phyloP scores from a whole-genome alignment of 1,284 basidiomycete genomes.

The Trichosporon ovoides region DNA sequence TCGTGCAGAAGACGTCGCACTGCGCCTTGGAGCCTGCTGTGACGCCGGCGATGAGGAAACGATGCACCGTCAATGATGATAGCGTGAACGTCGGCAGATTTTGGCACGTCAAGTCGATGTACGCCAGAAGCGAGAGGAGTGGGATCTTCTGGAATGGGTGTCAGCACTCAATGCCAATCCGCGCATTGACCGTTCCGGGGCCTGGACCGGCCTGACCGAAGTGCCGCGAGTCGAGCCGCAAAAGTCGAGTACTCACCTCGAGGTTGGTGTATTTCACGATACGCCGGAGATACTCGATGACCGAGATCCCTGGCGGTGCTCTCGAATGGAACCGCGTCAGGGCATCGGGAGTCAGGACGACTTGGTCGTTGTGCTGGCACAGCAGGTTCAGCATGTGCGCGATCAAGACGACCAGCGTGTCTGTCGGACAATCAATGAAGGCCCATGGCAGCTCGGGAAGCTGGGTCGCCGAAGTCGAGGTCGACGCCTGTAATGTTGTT shows the following conservation, averaged over 20 bases:
- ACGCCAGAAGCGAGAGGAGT: constrained; percentile 80
- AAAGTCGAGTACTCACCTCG: constrained; percentile 58
- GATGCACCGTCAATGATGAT: constrained; percentile 88
- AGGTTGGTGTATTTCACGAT: constrained; percentile 89
- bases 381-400: constrained; percentile 90
- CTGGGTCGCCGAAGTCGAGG: not conserved
- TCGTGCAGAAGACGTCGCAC: constrained; percentile 88
- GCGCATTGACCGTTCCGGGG: not conserved
- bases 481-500: not conserved
- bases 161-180: not conserved
- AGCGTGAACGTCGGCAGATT: constrained; percentile 80
- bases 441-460: constrained; percentile 44
- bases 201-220: not conserved
- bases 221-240: too few relatives aligned
- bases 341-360: constrained; percentile 51
- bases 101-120: constrained; percentile 89
- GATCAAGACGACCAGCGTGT: constrained; percentile 77
- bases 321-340: constrained; percentile 91
- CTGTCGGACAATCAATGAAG: constrained; percentile 62
- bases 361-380: constrained; percentile 87
- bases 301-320: constrained; percentile 72
- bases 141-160: constrained; percentile 71
- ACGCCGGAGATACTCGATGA: constrained; percentile 82
- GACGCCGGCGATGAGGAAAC: constrained; percentile 85
- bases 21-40: constrained; percentile 83